These are phyloP conservation scores for Colletotrichum spinosum DNA, from an alignment of 2,329 filamentous ascomycete species.

Conservation along the genomic window DNA sequence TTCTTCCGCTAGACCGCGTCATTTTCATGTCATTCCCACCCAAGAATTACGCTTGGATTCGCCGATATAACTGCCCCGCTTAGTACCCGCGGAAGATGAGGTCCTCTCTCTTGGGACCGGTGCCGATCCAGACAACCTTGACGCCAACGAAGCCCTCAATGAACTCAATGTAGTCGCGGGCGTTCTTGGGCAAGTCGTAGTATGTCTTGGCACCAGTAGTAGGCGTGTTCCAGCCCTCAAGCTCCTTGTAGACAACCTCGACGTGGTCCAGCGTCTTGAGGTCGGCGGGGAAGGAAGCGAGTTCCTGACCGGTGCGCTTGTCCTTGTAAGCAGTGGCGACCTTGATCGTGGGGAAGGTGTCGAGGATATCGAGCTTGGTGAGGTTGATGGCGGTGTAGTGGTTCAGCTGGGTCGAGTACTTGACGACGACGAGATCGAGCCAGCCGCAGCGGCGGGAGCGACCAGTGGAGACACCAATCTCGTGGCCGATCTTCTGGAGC, in stretches of 20 bases:
- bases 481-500: slow-evolving; percentile 58
- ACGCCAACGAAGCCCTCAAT: slow-evolving; percentile 76
- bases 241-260: slow-evolving; percentile 75
- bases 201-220: slow-evolving; percentile 71
- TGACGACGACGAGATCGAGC: slow-evolving; percentile 70
- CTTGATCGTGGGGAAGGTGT: slow-evolving; percentile 80
- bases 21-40: not conserved
- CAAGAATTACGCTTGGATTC: no score
- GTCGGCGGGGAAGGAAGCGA: slow-evolving; percentile 75
- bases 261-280: slow-evolving; percentile 67
- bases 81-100: slow-evolving; percentile 61
- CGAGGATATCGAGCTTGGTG: slow-evolving; percentile 76
- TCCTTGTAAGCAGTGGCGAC: slow-evolving; percentile 77
- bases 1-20: no score
- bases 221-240: slow-evolving; percentile 76
- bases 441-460: slow-evolving; percentile 70
- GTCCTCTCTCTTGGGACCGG: slow-evolving; percentile 72
- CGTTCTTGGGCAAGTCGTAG: slow-evolving; percentile 72
- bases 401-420: slow-evolving; percentile 73
- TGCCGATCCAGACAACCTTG: slow-evolving; percentile 65
- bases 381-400: slow-evolving; percentile 73
- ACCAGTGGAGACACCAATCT: slow-evolving; percentile 62
- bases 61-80: no score
- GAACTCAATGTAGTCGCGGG: slow-evolving; percentile 73
- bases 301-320: slow-evolving; percentile 53